A percentile compares a stretch with the other conserved stretches of the same genome.
Evolutionary conservation across 2,329 filamentous ascomycete genomes (phyloP).

Genomic region (Camptophora hylomeconis): DNA sequence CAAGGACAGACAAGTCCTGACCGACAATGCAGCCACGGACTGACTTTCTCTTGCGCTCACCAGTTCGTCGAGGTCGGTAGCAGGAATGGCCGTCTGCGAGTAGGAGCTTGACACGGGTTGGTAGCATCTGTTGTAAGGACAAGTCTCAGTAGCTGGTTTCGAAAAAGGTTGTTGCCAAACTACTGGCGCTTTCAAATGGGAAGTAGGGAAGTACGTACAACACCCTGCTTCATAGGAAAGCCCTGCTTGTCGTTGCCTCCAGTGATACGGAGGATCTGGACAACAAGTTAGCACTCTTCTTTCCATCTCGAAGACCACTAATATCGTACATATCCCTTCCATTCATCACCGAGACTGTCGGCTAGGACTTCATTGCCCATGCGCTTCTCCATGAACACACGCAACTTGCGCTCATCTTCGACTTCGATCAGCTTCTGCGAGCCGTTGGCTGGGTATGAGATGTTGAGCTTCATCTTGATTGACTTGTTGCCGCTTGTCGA

Average conservation of each 20-base stretch:
- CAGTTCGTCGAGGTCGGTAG: slow-evolving; percentile 95
- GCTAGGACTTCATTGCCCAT: slow-evolving; percentile 64
- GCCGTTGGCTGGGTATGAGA: slow-evolving; percentile 95
- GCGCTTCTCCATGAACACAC: slow-evolving; percentile 97
- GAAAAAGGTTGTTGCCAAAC: slow-evolving; percentile 11
- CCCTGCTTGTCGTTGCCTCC: slow-evolving; percentile 99
- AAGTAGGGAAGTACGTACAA: slow-evolving; percentile 39
- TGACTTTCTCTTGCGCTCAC: slow-evolving; percentile 99
- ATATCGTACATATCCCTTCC: slow-evolving; percentile 99
- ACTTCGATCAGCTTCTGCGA: slow-evolving; percentile 98
- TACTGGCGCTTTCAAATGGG: slow-evolving; percentile 18
- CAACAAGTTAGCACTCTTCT: slow-evolving; percentile 8
- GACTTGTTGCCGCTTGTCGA: slow-evolving; percentile 1
- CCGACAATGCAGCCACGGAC: slow-evolving; percentile 98
- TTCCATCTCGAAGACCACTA: background rate
- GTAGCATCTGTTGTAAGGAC: slow-evolving; percentile 54
- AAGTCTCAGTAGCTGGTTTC: slow-evolving; percentile 20
- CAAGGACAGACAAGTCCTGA: slow-evolving; percentile 88
- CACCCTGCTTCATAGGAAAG: slow-evolving; percentile 99
- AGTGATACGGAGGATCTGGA: slow-evolving; percentile 50
- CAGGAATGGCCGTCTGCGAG: slow-evolving; percentile 95
- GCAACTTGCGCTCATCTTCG: slow-evolving; percentile 98
- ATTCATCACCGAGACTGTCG: slow-evolving; percentile 95
- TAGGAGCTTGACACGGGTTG: slow-evolving; percentile 94
- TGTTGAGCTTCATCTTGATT: slow-evolving; percentile 57